These are phyloP conservation scores for Tremella mesenterica DNA, from an alignment of 768 basidiomycete species.

Conservation along the genomic window DNA sequence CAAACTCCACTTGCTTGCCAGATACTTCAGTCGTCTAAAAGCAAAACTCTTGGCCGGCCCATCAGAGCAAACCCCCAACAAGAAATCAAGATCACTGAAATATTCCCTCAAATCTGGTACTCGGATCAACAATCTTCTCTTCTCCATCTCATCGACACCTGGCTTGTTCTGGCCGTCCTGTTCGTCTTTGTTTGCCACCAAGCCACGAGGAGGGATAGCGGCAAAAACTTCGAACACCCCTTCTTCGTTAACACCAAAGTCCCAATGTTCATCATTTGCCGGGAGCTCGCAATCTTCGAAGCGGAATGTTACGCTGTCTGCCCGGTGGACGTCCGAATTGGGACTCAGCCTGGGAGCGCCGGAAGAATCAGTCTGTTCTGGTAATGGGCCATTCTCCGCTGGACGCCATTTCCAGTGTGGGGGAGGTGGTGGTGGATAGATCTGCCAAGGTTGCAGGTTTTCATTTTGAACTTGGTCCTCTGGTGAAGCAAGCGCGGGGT, in stretches of 20 bases:
- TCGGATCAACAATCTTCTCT: slow-evolving; percentile 7
- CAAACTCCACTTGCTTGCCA: slow-evolving; percentile 89
- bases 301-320: slow-evolving; percentile 49
- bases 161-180: no score
- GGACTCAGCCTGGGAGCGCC: neutral
- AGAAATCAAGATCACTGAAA: slow-evolving; percentile 87
- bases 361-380: slow-evolving; percentile 12
- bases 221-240: slow-evolving; percentile 57
- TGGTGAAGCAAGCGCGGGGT: slow-evolving; percentile 1
- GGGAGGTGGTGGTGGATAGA: slow-evolving; percentile 86
- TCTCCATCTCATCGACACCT: slow-evolving; percentile 13
- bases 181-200: neutral
- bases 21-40: slow-evolving; percentile 79
- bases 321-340: slow-evolving; percentile 13
- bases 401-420: slow-evolving; percentile 87
- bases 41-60: slow-evolving; percentile 96
- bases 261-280: slow-evolving; percentile 54
- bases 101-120: slow-evolving; percentile 67
- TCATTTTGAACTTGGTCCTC: neutral
- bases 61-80: slow-evolving; percentile 81
- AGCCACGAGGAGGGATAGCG: neutral
- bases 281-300: slow-evolving; percentile 71
- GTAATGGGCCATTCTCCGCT: slow-evolving; percentile 12
- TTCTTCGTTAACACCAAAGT: slow-evolving; percentile 62
- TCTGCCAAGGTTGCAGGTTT: slow-evolving; percentile 59